Conservation (phyloP, 768 basidiomycete species). For the Tricholoma saponaceum region DNA sequence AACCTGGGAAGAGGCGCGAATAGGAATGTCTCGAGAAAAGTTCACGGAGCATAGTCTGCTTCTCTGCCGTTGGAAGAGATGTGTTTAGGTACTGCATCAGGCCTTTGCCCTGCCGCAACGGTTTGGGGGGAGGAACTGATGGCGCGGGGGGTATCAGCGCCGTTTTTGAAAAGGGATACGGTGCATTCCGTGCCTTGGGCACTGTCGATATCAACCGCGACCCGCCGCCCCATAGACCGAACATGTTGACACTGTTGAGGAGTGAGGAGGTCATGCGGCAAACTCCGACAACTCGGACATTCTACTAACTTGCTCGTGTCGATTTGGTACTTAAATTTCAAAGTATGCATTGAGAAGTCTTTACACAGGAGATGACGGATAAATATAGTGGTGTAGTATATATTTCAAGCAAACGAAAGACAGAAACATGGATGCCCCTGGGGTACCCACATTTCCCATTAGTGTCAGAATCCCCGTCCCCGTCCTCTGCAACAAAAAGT, state of each 20-base stretch:
- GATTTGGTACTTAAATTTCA: neutral
- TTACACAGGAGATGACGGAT: slow-evolving; percentile 7
- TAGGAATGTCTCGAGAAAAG: slow-evolving; percentile 72
- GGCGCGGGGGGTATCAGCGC: slow-evolving; percentile 52
- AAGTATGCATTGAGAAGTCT: neutral
- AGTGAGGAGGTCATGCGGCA: neutral
- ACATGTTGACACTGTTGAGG: slow-evolving; percentile 18
- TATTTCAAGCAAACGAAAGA: neutral
- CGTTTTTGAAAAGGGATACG: slow-evolving; percentile 73
- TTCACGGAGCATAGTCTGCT: slow-evolving; percentile 60
- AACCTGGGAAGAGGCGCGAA: slow-evolving; percentile 71
- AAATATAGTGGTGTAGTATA: slow-evolving; percentile 14
- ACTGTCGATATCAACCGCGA: slow-evolving; percentile 44
- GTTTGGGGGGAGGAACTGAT: slow-evolving; percentile 34
- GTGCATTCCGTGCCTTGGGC: slow-evolving; percentile 21
- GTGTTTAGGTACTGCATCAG: slow-evolving; percentile 72
- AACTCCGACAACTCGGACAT: slow-evolving; percentile 3
- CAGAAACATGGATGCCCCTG: neutral
- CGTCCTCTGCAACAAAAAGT: slow-evolving; percentile 27
- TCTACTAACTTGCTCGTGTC: no score
- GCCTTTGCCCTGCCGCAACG: slow-evolving; percentile 65
- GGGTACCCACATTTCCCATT: slow-evolving; percentile 9
- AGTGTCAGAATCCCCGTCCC: slow-evolving; percentile 64
- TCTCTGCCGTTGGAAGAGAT: slow-evolving; percentile 62
- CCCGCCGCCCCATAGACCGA: slow-evolving; percentile 32